Percentiles rank a stretch among this genome's conserved stretches.
Conservation (phyloP, 306 rosid genomes). For the Gleditsia sinensis region DNA sequence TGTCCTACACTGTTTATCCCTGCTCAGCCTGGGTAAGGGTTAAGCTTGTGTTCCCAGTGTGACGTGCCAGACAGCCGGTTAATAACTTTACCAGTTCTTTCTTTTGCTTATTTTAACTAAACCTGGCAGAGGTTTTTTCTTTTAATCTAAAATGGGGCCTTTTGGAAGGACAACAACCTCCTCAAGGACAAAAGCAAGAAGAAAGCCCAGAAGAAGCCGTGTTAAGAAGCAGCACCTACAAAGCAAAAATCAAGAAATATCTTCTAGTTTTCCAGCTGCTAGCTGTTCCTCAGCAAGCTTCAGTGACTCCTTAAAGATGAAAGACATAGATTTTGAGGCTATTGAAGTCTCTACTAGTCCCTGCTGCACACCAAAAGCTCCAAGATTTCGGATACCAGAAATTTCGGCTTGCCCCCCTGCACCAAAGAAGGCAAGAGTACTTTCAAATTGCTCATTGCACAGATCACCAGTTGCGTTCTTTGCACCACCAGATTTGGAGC, state of each 20-base stretch:
- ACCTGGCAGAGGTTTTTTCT: background rate
- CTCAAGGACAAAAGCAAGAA: constrained; percentile 32
- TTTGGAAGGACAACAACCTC: constrained; percentile 40
- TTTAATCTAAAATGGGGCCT: constrained; percentile 49
- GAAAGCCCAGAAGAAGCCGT: constrained; percentile 36
- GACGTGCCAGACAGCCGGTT: background rate
- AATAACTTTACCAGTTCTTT: constrained; percentile 5
- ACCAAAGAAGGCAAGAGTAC: constrained; percentile 73
- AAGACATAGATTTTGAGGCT: constrained; percentile 29
- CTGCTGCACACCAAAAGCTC: constrained; percentile 78
- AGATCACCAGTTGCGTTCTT: constrained; percentile 62
- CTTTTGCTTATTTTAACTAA: background rate
- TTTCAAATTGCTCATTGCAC: constrained; percentile 53
- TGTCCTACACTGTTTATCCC: background rate
- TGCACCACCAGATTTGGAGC: constrained; percentile 76
- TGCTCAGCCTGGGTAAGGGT: constrained; percentile 14
- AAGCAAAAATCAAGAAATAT: constrained; percentile 16
- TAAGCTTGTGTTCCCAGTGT: constrained; percentile 13
- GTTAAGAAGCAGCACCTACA: constrained; percentile 41
- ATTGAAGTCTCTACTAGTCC: constrained; percentile 35
- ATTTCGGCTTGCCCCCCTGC: constrained; percentile 75
- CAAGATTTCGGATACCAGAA: constrained; percentile 69
- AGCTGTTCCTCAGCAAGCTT: constrained; percentile 36
- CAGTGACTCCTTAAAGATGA: constrained; percentile 17
- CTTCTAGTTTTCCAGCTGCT: constrained; percentile 11